phyloP scores from a whole-genome alignment of 116 monocot species.

The Dioscorea cayenensis region DNA sequence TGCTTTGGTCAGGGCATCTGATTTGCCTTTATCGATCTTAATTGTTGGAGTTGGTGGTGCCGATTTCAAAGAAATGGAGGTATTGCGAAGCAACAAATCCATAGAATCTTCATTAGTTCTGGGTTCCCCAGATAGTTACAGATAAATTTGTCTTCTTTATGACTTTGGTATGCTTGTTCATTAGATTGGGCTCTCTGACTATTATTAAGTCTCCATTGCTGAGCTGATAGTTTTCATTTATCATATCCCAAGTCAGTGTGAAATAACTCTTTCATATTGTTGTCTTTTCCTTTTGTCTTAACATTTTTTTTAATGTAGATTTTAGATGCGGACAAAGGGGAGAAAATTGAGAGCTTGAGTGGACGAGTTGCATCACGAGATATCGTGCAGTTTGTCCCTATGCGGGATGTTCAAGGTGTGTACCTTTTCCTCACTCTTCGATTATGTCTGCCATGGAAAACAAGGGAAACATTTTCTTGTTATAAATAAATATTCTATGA shows the following conservation, averaged over 20 bases:
- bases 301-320: slow-evolving; percentile 33
- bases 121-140: background rate
- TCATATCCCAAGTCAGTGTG: too few species aligned
- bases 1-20: slow-evolving; percentile 82
- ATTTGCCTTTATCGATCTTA: slow-evolving; percentile 84
- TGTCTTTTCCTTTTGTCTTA: background rate
- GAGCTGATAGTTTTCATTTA: too few species aligned
- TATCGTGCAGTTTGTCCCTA: slow-evolving; percentile 84
- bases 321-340: slow-evolving; percentile 82
- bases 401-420: slow-evolving; percentile 66
- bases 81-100: slow-evolving; percentile 1
- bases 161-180: too few species aligned
- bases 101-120: background rate
- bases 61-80: slow-evolving; percentile 99
- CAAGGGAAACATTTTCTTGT: too few species aligned
- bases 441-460: too few species aligned
- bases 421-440: too few species aligned
- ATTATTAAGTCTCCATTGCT: too few species aligned
- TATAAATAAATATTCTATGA: too few species aligned
- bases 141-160: background rate
- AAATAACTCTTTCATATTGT: too few species aligned
- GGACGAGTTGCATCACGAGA: slow-evolving; percentile 80
- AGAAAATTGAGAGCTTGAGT: slow-evolving; percentile 57
- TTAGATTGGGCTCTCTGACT: too few species aligned
- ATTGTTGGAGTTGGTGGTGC: slow-evolving; percentile 96